These are phyloP conservation scores for Naganishia onofrii DNA, from an alignment of 768 basidiomycete genomes.

Conservation along the genomic window DNA sequence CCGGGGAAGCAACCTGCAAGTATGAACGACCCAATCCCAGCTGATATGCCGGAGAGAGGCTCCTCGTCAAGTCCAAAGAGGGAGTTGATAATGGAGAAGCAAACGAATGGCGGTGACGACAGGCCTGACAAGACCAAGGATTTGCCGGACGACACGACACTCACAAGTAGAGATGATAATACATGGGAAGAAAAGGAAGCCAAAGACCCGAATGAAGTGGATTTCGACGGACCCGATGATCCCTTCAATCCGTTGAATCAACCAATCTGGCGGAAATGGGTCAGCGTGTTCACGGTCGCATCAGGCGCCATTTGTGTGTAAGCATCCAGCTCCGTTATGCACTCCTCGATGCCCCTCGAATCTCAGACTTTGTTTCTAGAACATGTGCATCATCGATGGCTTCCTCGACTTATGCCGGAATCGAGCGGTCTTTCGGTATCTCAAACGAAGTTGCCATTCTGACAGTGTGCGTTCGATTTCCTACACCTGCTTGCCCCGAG, in stretches of 20 bases:
- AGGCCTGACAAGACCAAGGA: background rate
- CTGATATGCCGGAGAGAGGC: background rate
- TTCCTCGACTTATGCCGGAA: constrained; percentile 63
- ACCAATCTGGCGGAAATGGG: constrained; percentile 41
- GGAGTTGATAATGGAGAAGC: background rate
- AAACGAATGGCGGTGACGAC: background rate
- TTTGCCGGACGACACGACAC: constrained; percentile 1
- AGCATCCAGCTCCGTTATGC: background rate
- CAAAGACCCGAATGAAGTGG: constrained; percentile 29
- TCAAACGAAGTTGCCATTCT: constrained; percentile 60
- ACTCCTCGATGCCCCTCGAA: background rate
- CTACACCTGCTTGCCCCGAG: too few relatives aligned
- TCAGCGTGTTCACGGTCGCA: constrained; percentile 34
- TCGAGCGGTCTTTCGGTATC: constrained; percentile 60
- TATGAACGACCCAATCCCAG: background rate
- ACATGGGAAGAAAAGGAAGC: background rate
- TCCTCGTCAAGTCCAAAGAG: background rate
- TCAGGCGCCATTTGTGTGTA: constrained; percentile 36
- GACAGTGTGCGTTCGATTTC: constrained; percentile 46
- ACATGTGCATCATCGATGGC: constrained; percentile 56
- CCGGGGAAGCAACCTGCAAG: background rate
- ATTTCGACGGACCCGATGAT: constrained; percentile 39
- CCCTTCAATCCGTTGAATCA: constrained; percentile 41
- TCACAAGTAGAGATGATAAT: background rate
- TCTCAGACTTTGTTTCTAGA: constrained; percentile 19